A percentile compares a stretch with the other conserved stretches of the same genome.
These are phyloP conservation scores for Exophiala bonariae DNA, from an alignment of 2,329 filamentous ascomycete species.

Conservation along the genomic window DNA sequence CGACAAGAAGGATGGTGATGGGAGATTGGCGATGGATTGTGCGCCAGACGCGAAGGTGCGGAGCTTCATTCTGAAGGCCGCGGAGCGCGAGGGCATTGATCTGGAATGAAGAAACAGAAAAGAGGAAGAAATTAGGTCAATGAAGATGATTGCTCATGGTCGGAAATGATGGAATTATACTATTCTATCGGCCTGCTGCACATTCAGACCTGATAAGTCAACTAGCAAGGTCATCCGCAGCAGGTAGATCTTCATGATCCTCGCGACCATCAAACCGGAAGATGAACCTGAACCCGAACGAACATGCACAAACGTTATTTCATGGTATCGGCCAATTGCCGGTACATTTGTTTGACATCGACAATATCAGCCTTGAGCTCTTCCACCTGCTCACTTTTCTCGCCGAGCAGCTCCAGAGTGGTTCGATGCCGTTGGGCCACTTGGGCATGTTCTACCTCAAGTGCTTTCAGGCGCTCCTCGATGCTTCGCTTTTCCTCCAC, in stretches of 20 bases:
- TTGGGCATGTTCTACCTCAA: slow-evolving; percentile 68
- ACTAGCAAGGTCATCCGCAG: too few species aligned
- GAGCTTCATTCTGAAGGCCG: slow-evolving; percentile 73
- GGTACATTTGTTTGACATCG: slow-evolving; percentile 95
- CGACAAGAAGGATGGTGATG: slow-evolving; percentile 73
- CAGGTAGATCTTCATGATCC: too few species aligned
- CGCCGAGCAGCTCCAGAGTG: slow-evolving; percentile 88
- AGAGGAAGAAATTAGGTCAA: too few species aligned
- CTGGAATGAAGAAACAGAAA: slow-evolving; percentile 31
- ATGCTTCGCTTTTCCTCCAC: slow-evolving; percentile 68
- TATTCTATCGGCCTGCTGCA: too few species aligned
- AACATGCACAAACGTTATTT: slow-evolving; percentile 13
- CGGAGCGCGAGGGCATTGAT: slow-evolving; percentile 82
- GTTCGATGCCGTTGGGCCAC: slow-evolving; percentile 82
- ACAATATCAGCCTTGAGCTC: slow-evolving; percentile 85
- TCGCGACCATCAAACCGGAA: too few species aligned
- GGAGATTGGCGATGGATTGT: slow-evolving; percentile 71
- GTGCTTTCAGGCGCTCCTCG: slow-evolving; percentile 58
- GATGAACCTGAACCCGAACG: not conserved
- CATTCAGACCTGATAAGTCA: too few species aligned
- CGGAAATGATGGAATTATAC: too few species aligned
- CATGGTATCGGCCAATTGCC: slow-evolving; percentile 84
- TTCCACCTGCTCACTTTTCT: slow-evolving; percentile 94
- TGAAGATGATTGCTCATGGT: too few species aligned
- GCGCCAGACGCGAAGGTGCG: slow-evolving; percentile 82